A percentile compares a stretch with the other conserved stretches of the same genome.
Evolutionary conservation across 208 protist genomes (phyloP).

Genomic region (Trypanosoma cruzi): DNA sequence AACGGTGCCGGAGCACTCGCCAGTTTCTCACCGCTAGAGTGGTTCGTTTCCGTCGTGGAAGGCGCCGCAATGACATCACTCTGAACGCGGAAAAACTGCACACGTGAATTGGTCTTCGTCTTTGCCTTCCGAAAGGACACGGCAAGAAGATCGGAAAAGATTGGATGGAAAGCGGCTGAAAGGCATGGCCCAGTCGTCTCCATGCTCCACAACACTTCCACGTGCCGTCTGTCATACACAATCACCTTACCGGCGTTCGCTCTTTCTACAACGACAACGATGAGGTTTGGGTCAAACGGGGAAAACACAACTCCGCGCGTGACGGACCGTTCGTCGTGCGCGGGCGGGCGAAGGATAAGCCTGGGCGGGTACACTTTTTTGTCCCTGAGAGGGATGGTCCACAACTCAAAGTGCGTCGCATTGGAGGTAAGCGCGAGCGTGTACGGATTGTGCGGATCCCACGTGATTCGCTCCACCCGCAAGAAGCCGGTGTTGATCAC

Average conservation of each 20-base stretch:
- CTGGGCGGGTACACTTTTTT: constrained; percentile 52
- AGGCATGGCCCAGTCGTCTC: constrained; percentile 60
- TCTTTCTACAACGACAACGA: constrained; percentile 66
- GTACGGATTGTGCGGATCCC: constrained; percentile 86
- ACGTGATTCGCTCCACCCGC: constrained; percentile 76
- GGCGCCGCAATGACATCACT: constrained; percentile 7
- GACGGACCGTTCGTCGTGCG: constrained; percentile 50
- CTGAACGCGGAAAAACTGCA: constrained; percentile 61
- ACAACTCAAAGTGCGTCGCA: constrained; percentile 82
- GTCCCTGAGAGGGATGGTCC: constrained; percentile 57
- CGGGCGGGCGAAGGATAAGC: constrained; percentile 72
- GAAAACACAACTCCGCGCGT: constrained; percentile 80
- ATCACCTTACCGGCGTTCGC: constrained; percentile 55
- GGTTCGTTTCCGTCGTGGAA: neutral
- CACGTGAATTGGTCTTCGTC: constrained; percentile 63
- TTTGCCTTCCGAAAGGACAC: constrained; percentile 74
- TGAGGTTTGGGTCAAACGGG: constrained; percentile 68
- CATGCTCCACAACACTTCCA: constrained; percentile 54
- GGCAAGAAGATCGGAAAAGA: constrained; percentile 78
- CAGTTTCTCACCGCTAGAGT: neutral
- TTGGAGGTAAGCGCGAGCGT: constrained; percentile 79
- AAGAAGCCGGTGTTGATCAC: constrained; percentile 67
- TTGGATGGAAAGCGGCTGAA: constrained; percentile 68
- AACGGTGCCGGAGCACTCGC: constrained; percentile 17
- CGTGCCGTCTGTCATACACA: constrained; percentile 75